Base-by-base conservation (phyloP, 441 rosid genomes). In the Adansonia rubrostipa region DNA sequence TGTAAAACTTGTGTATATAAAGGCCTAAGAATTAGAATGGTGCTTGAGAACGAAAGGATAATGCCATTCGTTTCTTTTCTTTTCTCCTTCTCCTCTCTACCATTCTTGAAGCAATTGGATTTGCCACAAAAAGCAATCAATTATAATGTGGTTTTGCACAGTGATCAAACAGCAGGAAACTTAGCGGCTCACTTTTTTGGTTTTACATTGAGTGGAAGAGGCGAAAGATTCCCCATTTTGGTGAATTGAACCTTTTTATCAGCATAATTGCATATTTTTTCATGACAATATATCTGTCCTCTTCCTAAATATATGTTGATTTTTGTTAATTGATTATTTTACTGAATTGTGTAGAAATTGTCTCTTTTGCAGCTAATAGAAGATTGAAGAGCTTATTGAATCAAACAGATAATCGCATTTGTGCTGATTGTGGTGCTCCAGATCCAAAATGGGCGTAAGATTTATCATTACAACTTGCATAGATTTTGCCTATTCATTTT, bases 391-490 rank as follows among this genome's bases (percentile, higher is more conserved):
- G 86, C 78, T 81, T 96, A 68, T 82, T 91, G 86, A 86, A 77
- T 74, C 92, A 92, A 86, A 82, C 81, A 64, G 98, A 93, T 83
- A 96, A 96, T 86, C 94, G 89, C 60, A 10, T 54, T 71, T 96
- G 99, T 84, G 99, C 99, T 76, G 99, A 96, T 84, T 96, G 99
- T 62, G 86, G 91, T 66, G 95, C 97, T 79, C 90, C 95, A 2
- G 98, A 93, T 92, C 99, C 99, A 76, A 94, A 90, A 80, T 96
- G 98, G 98, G 99, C 98, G 98, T 96, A 87, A 89, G 99, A 87
- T 71, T 79, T 36, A 42, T 19, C 50, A 65, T 73, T 65, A 67
- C 19, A 19, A 7, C 42, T 10, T 36, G 42, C 73, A 76, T 14
- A 50, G 36, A 60, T 78, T 20, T 61, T 11, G 15, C 42, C 44